Evolutionary conservation across 2,329 filamentous ascomycete species (phyloP), one percentile per base, ranked within the genome.

Genomic region (Plenodomus biglobosus): DNA sequence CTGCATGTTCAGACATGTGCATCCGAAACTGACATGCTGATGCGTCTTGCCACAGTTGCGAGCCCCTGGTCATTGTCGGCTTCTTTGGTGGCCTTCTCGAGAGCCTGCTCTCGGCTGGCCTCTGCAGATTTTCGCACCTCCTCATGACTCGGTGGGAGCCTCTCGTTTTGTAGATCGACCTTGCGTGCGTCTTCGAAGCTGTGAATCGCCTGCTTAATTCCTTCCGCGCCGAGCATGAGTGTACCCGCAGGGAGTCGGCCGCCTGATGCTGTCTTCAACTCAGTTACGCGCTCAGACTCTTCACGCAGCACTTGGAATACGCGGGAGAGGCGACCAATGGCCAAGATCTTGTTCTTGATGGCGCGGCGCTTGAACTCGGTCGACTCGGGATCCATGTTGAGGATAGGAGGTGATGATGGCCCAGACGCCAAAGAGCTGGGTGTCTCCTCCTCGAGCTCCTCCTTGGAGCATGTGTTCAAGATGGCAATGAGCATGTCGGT

Each of bases 401-500:
- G 75, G 38, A 86, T 73, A 1, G 91, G 85, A 30, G 92, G 90
- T 10, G 92, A 95, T 8, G 82, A 74, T 1, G 90, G 87, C 5
- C 84, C 88, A 4, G 85, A 86, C 15, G 82, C 79, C 5, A 85
- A 78, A n/a, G 86, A 85, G 11, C 86, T 85, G 2, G 88, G 87
- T 3, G 88, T 87, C 46, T 96, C 92, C 54, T 92, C 88, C 70
- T 95, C 90, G 45, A 99, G 85, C 73, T 99, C 77, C 66, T 99
- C 94, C 76, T 99, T 95, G n/a, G 94, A 96, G 78, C 92, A 97
- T 16, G 90, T 97, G 78, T 95, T 96, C 62, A 99, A 80, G 67
- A 99, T 99, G 36, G 92, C 92, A 70, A 99, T 96, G 58, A 99
- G 85, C 94, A 99, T 99, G 68, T 99, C 94, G 16, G 94, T 97